Evolutionary conservation across 768 basidiomycete genomes (phyloP).

Genomic region (Gelatoporia subvermispora): DNA sequence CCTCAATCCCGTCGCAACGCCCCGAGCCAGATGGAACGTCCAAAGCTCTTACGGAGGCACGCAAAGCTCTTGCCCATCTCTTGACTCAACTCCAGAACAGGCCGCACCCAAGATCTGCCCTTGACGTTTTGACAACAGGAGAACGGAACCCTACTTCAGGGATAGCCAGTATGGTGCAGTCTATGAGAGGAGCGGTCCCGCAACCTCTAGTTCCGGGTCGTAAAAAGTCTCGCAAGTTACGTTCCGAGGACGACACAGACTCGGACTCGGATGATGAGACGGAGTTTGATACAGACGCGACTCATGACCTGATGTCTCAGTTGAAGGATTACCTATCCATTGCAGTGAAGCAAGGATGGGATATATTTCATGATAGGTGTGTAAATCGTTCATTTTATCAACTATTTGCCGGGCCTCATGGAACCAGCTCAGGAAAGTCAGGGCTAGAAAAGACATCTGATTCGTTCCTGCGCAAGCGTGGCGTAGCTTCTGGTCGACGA

Average conservation of each 20-base stretch:
- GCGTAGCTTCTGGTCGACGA: conserved; percentile 3
- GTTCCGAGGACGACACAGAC: conserved; percentile 39
- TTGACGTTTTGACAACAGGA: conserved; percentile 33
- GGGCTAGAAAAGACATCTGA: neutral
- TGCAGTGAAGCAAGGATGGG: conserved; percentile 53
- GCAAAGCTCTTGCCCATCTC: conserved; percentile 64
- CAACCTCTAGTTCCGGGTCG: conserved; percentile 21
- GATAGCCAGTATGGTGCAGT: conserved; percentile 38
- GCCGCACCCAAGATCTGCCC: conserved; percentile 47
- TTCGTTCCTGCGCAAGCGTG: conserved; percentile 9
- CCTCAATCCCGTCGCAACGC: conserved; percentile 12
- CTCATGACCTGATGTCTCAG: conserved; percentile 59
- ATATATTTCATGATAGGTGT: conserved; percentile 56
- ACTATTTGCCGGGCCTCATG: no score
- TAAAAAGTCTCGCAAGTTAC: conserved; percentile 12
- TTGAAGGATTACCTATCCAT: conserved; percentile 56
- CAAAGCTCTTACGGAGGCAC: conserved; percentile 54
- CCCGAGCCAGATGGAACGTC: conserved; percentile 22
- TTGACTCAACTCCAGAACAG: conserved; percentile 59
- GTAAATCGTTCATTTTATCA: neutral
- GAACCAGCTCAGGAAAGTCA: no score
- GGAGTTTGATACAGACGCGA: conserved; percentile 58
- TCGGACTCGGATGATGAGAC: conserved; percentile 35
- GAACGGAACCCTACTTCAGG: conserved; percentile 19
- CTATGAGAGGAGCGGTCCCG: conserved; percentile 41